Conservation (phyloP, 2,329 filamentous ascomycete species). For the Berkeleyomyces rouxiae region DNA sequence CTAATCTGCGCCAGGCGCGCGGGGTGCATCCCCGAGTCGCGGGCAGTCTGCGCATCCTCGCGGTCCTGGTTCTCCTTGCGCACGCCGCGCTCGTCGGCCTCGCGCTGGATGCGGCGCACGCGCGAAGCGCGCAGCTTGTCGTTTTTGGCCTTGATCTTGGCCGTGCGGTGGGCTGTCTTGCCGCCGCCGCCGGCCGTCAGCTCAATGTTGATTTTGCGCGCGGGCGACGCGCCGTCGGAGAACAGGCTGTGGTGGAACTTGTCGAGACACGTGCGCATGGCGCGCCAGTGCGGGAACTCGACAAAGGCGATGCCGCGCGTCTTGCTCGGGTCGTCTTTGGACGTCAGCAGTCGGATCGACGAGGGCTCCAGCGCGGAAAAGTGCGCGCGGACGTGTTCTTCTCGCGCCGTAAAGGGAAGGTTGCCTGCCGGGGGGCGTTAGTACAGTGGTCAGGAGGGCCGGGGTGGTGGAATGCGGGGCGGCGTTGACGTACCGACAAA, state of each 20-base stretch:
- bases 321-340: slow-evolving; percentile 43
- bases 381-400: slow-evolving; percentile 51
- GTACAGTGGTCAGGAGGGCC: slow-evolving; percentile 12
- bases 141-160: slow-evolving; percentile 77
- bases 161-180: slow-evolving; percentile 52
- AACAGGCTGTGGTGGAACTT: slow-evolving; percentile 80
- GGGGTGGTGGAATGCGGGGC: slow-evolving; percentile 11
- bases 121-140: slow-evolving; percentile 58
- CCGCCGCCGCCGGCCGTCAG: slow-evolving; percentile 78
- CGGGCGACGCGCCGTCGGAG: slow-evolving; percentile 32
- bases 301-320: slow-evolving; percentile 72
- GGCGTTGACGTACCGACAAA: slow-evolving; percentile 48
- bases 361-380: slow-evolving; percentile 60
- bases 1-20: slow-evolving; percentile 27
- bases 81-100: slow-evolving; percentile 26
- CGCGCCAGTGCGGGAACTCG: slow-evolving; percentile 72
- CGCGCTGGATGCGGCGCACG: slow-evolving; percentile 29
- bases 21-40: slow-evolving; percentile 30
- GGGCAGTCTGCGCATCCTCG: slow-evolving; percentile 16
- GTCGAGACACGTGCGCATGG: slow-evolving; percentile 85
- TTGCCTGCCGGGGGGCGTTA: slow-evolving; percentile 42
- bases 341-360: slow-evolving; percentile 55
- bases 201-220: slow-evolving; percentile 80
- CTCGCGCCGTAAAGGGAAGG: slow-evolving; percentile 69
- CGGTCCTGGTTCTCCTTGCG: slow-evolving; percentile 23